Base-by-base conservation (phyloP, 2,329 filamentous ascomycete genomes). In the Aspergillus caelatus region DNA sequence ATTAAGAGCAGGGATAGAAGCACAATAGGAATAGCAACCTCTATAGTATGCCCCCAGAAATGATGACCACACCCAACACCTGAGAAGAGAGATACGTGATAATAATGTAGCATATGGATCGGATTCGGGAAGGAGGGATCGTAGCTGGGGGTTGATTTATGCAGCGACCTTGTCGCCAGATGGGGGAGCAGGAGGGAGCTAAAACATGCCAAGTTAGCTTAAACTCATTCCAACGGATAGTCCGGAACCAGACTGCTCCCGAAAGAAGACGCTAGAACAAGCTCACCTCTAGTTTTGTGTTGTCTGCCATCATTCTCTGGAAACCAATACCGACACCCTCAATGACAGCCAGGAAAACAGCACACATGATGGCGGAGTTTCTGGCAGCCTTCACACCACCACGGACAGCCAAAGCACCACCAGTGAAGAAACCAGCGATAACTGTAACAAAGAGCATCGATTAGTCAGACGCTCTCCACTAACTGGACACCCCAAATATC, bases 261-360 rank as follows among this genome's bases (percentile, higher is more conserved):
- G 7, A 6, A n/a, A 11, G 19, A 30, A 21, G 8, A 32, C 28
- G 7, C 16, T 32, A n/a, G 48, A 52, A 2, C 4, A 14, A 32
- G 19, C 82, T 71, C 73, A 90, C 88, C 82, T 97, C 93, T 71
- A 96, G 83, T 82, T 90, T 90, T 68, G 93, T 96, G 78, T 90
- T 91, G 67, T 93, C 91, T 41, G 94, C 92, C 87, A 97, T 91
- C 90, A 97, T 93, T 79, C 94, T 90, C 79, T 93, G 91, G 83
- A 97, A 94, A 10, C 92, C 94, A 75, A 99, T 98, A 72, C 94
- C 94, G 61, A 98, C 95, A 73, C 95, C 94, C 81, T 99, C 94
- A 68, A 99, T 98, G 69, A 99, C 94, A 57, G 92, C 95, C 53
- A 99, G 85, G 74, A 99, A 86, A 68, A 97, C 91, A 30, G 93